These are phyloP conservation scores for Trichoderma sp. DNA, from an alignment of 2,329 filamentous ascomycete genomes.

Conservation along the genomic window DNA sequence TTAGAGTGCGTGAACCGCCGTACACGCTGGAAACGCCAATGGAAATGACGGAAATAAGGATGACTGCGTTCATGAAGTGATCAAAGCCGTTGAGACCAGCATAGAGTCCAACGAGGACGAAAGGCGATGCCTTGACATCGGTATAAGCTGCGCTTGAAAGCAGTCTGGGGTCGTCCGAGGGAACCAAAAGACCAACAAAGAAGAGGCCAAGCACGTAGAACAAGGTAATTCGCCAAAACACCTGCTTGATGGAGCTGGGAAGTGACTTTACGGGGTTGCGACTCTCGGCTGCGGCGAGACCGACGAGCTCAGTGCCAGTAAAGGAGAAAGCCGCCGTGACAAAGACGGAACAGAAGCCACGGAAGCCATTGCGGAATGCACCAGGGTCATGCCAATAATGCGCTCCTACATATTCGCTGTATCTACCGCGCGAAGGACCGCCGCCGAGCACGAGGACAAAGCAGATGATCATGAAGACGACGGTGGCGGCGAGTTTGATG, in stretches of 20 bases:
- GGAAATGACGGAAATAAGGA: conserved; percentile 58
- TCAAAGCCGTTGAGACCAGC: conserved; percentile 53
- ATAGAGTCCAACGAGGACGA: conserved; percentile 54
- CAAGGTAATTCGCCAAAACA: conserved; percentile 57
- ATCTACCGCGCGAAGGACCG: conserved; percentile 51
- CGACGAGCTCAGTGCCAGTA: conserved; percentile 69
- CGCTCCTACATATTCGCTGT: conserved; percentile 50
- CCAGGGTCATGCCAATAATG: conserved; percentile 50
- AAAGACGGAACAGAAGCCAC: conserved; percentile 70
- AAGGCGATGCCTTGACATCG: conserved; percentile 50
- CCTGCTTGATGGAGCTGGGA: conserved; percentile 80
- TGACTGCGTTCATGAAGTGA: conserved; percentile 58
- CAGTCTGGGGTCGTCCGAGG: conserved; percentile 49
- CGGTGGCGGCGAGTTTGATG: conserved; percentile 60
- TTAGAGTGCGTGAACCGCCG: conserved; percentile 59
- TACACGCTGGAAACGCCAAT: conserved; percentile 60
- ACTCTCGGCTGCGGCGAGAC: conserved; percentile 71
- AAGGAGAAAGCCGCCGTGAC: conserved; percentile 72
- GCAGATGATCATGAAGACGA: conserved; percentile 65
- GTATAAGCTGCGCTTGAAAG: conserved; percentile 51
- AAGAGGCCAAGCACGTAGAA: conserved; percentile 57
- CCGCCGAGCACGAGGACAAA: conserved; percentile 62
- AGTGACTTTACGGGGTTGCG: conserved; percentile 70
- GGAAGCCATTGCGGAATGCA: conserved; percentile 70
- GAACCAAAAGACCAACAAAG: conserved; percentile 52